Conservation (phyloP, 2,329 filamentous ascomycete genomes). For the Alternaria brassicicola region DNA sequence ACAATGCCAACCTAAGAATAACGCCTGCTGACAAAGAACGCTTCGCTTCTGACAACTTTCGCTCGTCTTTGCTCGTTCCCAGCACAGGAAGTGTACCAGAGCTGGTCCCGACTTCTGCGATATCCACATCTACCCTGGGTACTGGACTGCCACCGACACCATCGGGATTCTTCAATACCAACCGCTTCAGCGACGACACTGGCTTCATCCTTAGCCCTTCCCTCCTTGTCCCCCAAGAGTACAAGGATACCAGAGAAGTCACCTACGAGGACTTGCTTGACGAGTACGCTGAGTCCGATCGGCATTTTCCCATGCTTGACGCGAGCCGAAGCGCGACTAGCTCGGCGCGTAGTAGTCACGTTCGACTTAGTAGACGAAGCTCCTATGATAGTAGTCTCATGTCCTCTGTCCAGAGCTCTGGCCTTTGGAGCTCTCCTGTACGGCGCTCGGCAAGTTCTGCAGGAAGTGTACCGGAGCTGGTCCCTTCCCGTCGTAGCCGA, state of each 20-base stretch:
- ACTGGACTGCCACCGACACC: conserved; percentile 41
- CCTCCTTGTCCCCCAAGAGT: conserved; percentile 43
- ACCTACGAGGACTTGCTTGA: conserved; percentile 48
- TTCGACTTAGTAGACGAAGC: conserved; percentile 61
- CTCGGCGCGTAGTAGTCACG: conserved; percentile 56
- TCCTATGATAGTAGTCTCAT: conserved; percentile 63
- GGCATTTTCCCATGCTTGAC: conserved; percentile 55
- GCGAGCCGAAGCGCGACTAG: conserved; percentile 49
- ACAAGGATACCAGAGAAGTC: conserved; percentile 44
- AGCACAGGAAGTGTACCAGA: conserved; percentile 41
- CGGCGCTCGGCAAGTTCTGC: conserved; percentile 48
- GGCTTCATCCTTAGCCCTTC: conserved; percentile 50
- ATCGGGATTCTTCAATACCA: conserved; percentile 27
- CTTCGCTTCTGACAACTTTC: conserved; percentile 29
- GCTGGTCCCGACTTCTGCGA: conserved; percentile 41
- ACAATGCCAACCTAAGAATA: conserved; percentile 8
- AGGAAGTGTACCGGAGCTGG: conserved; percentile 48
- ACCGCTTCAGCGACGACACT: conserved; percentile 28
- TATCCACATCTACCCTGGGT: conserved; percentile 41
- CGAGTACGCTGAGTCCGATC: conserved; percentile 55
- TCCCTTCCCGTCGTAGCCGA: conserved; percentile 43
- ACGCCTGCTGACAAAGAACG: conserved; percentile 11
- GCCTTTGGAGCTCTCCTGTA: conserved; percentile 43
- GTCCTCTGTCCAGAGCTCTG: conserved; percentile 47
- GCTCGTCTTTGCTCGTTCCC: conserved; percentile 37